These are phyloP conservation scores for Tylopilus subfusipes DNA, from an alignment of 768 basidiomycete species.

Conservation along the genomic window DNA sequence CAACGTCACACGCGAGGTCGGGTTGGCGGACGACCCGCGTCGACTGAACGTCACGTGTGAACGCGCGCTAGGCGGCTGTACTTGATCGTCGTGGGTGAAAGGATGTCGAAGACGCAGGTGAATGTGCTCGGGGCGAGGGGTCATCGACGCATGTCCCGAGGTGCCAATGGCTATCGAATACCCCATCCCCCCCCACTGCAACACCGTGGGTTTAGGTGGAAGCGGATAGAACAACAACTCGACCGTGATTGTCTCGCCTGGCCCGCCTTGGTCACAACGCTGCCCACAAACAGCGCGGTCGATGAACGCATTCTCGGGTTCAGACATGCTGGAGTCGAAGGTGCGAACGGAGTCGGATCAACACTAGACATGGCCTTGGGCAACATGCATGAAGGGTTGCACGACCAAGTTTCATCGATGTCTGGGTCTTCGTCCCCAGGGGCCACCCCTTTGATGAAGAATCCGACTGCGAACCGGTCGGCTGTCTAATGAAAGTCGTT, in stretches of 20 bases:
- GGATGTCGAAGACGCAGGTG: slow-evolving; percentile 41
- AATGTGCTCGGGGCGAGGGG: slow-evolving; percentile 54
- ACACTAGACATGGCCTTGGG: slow-evolving; percentile 49
- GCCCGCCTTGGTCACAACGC: slow-evolving; percentile 56
- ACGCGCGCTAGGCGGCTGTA: slow-evolving; percentile 58
- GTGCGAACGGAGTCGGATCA: slow-evolving; percentile 61
- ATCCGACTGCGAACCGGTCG: slow-evolving; percentile 56
- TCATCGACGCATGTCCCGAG: slow-evolving; percentile 30
- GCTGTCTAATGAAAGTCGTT: slow-evolving; percentile 52
- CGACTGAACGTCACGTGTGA: slow-evolving; percentile 62
- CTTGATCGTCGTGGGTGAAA: slow-evolving; percentile 59
- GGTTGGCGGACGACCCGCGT: slow-evolving; percentile 64
- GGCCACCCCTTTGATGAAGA: slow-evolving; percentile 60
- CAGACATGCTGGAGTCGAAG: slow-evolving; percentile 59
- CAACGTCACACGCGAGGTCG: slow-evolving; percentile 57
- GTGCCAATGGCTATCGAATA: slow-evolving; percentile 56
- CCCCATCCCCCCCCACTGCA: slow-evolving; percentile 67
- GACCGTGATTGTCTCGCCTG: slow-evolving; percentile 49
- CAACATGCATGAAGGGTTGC: slow-evolving; percentile 61
- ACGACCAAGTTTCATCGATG: slow-evolving; percentile 59
- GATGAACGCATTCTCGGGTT: slow-evolving; percentile 48
- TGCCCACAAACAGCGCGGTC: slow-evolving; percentile 51
- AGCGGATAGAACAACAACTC: slow-evolving; percentile 53
- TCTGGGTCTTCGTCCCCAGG: slow-evolving; percentile 58
- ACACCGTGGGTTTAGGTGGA: slow-evolving; percentile 55